Evolutionary conservation across 139 green algal genomes (phyloP), one percentile per base, ranked within the genome.

Genomic region (Pleodorina starrii): DNA sequence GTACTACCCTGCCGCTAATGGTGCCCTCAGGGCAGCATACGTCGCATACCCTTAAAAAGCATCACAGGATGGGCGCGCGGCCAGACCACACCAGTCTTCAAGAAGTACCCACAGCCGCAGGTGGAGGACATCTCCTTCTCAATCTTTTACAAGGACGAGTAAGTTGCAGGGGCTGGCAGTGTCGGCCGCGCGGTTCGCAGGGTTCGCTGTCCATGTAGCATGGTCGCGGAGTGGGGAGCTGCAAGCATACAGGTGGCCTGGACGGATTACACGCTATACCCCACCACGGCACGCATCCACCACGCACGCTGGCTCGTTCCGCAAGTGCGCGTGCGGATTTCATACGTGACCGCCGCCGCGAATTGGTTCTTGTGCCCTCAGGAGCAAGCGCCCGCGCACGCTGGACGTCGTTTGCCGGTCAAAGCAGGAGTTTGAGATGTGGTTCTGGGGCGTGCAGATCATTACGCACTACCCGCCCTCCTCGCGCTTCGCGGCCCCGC

Each of bases 371-470:
- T 78, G 36, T 51, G 42, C 10, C 48, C 44, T 35, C 76, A 91
- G 90, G 48, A 91, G 32, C 21, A 94, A 38, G 84, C 91, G 84
- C 59, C 68, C 80, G 68, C 92, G 95, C 38, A 96, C 94, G 32
- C 79, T 98, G 83, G 96, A 98, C 82, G 90, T 97, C 43, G 96
- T 96, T 12, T 95, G 91, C 89, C 63, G 69, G 21, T 92, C 57
- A 40, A 44, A 71, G 1, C 40, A 83, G 14, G 93, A 96, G 42
- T 96, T 94, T 74, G 92, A 96, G 48, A 86, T 94, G 60, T 96
- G 95, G 95, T 93, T 89, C 75, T 91, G 85, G 74, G 87, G 90
- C 5, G 48, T 90, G 35, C 87, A 91, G 73, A 43, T 81, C 35
- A 79, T 92, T 42, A 60, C 35, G 17, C n/a, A 89, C 81, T 92